Conservation (phyloP, 345 rosid genomes). For the Linum tenue region DNA sequence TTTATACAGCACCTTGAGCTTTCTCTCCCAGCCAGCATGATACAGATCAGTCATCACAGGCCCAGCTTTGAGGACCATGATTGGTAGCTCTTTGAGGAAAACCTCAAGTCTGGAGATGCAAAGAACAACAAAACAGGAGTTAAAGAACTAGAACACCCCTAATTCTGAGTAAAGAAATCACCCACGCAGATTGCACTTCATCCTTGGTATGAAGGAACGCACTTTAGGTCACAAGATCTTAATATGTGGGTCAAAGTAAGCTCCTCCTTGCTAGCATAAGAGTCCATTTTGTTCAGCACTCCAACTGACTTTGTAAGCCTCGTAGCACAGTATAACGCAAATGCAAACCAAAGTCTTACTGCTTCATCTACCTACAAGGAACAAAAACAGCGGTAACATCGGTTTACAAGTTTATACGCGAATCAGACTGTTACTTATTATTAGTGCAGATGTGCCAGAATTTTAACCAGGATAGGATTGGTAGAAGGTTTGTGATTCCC, state of each 20-base stretch:
- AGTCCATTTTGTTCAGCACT: constrained; percentile 12
- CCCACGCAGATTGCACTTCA: background rate
- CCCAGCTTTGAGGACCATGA: constrained; percentile 73
- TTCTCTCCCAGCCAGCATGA: constrained; percentile 78
- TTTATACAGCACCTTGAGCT: constrained; percentile 58
- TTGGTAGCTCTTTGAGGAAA: constrained; percentile 85
- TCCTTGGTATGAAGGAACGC: too few relatives aligned
- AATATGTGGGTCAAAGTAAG: constrained; percentile 63
- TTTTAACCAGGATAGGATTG: too few relatives aligned
- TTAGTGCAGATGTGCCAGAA: too few relatives aligned
- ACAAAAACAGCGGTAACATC: too few relatives aligned
- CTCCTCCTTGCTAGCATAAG: constrained; percentile 29
- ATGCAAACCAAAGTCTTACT: constrained; percentile 79
- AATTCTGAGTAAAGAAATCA: constrained; percentile 14
- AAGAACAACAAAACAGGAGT: constrained; percentile 13
- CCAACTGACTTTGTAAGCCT: constrained; percentile 42
- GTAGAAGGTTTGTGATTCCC: too few relatives aligned
- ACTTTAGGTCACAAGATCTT: constrained; percentile 67
- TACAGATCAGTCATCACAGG: constrained; percentile 46
- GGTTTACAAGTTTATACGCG: too few relatives aligned
- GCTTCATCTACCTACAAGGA: constrained; percentile 62
- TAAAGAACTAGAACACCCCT: constrained; percentile 4
- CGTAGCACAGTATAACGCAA: constrained; percentile 53
- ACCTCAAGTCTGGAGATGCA: constrained; percentile 42
- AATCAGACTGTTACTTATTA: too few relatives aligned